A percentile compares a stretch with the other conserved stretches of the same genome.
Conservation (phyloP, 2,329 filamentous ascomycete genomes). For the Aulographum hederae region DNA sequence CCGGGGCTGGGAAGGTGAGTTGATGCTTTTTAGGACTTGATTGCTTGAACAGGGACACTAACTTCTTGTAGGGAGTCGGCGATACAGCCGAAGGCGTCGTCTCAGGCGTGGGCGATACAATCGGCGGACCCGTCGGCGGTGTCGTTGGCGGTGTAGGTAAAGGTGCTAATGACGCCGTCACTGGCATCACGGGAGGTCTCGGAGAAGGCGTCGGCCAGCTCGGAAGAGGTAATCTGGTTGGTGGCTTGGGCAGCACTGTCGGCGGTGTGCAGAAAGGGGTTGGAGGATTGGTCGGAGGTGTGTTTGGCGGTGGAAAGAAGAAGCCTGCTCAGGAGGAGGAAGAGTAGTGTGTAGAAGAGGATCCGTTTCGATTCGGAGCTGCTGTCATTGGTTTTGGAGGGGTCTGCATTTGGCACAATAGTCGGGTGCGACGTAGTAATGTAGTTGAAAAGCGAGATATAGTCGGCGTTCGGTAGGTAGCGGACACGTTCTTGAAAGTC, state of each 20-base stretch:
- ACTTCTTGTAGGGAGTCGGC: too few relatives aligned
- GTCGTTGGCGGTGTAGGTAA: constrained; percentile 24
- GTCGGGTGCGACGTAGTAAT: too few relatives aligned
- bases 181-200: constrained; percentile 21
- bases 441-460: too few relatives aligned
- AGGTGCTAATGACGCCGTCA: constrained; percentile 21
- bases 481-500: too few relatives aligned
- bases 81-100: constrained; percentile 2
- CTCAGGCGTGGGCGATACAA: constrained; percentile 7
- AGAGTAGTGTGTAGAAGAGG: background rate
- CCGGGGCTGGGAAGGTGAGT: constrained; percentile 21
- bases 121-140: constrained; percentile 21
- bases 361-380: background rate
- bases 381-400: too few relatives aligned
- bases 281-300: constrained; percentile 16
- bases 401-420: too few relatives aligned
- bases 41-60: too few relatives aligned
- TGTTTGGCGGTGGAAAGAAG: constrained; percentile 12
- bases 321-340: constrained; percentile 6
- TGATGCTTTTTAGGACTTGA: constrained; percentile 4
- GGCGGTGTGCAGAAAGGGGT: constrained; percentile 21
- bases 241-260: constrained; percentile 21
- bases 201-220: constrained; percentile 26
- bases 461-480: too few relatives aligned
- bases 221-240: constrained; percentile 25